These are phyloP conservation scores for Colletotrichum camelliae DNA, from an alignment of 2,329 filamentous ascomycete genomes.

Conservation along the genomic window DNA sequence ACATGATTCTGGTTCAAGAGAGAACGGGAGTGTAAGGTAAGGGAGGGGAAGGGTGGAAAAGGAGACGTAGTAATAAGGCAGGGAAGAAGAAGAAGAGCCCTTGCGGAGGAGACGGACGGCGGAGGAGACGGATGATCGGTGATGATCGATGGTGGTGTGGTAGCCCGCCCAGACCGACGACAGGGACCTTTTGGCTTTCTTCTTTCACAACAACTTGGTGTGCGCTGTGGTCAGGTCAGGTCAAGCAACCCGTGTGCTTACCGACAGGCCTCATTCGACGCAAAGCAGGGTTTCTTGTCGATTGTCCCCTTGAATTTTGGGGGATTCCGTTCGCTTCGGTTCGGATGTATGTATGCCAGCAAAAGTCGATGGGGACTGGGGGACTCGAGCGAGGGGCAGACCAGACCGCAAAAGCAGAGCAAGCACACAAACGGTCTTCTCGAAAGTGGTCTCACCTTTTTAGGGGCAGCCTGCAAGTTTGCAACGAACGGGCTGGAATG, in stretches of 20 bases:
- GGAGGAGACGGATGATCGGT: background rate
- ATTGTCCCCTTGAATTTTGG: background rate
- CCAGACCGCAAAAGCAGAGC: background rate
- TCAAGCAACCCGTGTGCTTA: background rate
- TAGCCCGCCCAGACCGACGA: background rate
- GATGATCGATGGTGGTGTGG: constrained; percentile 13
- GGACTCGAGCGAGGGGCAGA: background rate
- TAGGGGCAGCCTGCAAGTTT: constrained; percentile 1
- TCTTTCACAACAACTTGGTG: background rate
- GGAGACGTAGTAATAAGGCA: background rate
- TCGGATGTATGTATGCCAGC: background rate
- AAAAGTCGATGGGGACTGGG: background rate
- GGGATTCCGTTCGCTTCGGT: background rate
- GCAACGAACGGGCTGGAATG: constrained; percentile 19
- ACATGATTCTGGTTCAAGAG: constrained; percentile 7
- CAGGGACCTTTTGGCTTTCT: constrained; percentile 10
- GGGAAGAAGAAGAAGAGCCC: background rate
- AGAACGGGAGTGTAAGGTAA: background rate
- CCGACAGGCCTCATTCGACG: background rate
- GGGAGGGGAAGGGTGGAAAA: background rate
- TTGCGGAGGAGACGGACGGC: background rate
- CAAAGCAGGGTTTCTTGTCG: background rate
- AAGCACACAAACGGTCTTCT: background rate
- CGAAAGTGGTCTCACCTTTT: constrained; percentile 21
- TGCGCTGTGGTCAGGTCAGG: background rate